These are phyloP conservation scores for Trichoderma sp. DNA, from an alignment of 2,329 filamentous ascomycete species.

Conservation along the genomic window DNA sequence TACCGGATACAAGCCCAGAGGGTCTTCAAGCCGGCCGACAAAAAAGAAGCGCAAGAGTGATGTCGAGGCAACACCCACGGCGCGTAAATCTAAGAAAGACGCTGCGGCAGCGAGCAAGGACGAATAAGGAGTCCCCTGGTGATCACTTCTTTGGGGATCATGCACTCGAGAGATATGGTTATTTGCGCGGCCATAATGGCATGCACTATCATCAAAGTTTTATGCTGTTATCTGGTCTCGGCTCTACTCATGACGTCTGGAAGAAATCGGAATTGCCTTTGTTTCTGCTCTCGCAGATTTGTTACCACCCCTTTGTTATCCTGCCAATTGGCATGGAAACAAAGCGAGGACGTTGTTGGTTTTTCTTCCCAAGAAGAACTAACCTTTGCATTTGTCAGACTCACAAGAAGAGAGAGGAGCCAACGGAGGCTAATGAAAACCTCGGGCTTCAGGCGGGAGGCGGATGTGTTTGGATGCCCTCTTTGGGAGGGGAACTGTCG, in stretches of 20 bases:
- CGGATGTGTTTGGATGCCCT: neutral
- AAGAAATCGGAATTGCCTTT: neutral
- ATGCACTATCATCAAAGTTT: neutral
- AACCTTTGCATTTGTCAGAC: neutral
- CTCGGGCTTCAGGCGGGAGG: neutral
- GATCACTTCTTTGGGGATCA: neutral
- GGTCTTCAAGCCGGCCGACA: conserved; percentile 50
- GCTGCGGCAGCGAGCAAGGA: conserved; percentile 27
- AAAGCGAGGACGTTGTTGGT: neutral
- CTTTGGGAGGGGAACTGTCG: neutral
- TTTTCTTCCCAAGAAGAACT: no score
- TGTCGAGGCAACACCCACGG: conserved; percentile 37
- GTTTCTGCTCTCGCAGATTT: neutral
- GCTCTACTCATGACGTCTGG: neutral
- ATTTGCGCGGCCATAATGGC: neutral
- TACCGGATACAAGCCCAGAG: conserved; percentile 57
- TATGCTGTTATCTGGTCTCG: neutral
- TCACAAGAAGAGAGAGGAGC: neutral
- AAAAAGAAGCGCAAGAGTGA: conserved; percentile 62
- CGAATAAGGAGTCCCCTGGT: conserved; percentile 27
- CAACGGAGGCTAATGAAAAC: neutral
- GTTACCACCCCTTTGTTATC: neutral
- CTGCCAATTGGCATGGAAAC: neutral
- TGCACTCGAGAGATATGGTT: neutral
- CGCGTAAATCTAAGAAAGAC: conserved; percentile 39